Base-by-base conservation (phyloP, 768 basidiomycete genomes). In the Chiua virens region DNA sequence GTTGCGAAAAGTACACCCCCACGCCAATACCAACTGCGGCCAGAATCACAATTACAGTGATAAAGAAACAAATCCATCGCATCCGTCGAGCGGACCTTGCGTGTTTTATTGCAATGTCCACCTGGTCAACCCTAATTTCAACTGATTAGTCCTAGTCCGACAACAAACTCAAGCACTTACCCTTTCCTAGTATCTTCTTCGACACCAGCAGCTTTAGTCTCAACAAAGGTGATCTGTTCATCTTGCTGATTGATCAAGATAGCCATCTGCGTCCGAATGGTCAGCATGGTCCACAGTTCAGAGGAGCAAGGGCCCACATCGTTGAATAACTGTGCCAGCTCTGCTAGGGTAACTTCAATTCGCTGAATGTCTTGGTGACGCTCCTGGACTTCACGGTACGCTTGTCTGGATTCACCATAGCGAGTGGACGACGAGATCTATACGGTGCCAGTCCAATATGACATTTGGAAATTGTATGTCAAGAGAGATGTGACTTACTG, bases 331-430 rank as follows among this genome's bases (percentile, higher is more conserved):
- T 92, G 89, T 4, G 89, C 90, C 43, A 98, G 77, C 67, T 96
- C 92, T n/a, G 81, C 86, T 42, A 96, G 71, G 4, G 93, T 97
- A 59, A 81, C 77, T 68, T 96, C 92, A 64, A 96, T 92, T 66
- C 80, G 83, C 57, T 80, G 79, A 58, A 98, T 81, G 53, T 97
- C 92, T 61, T 86, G 79, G 64, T 95, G 92, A 32, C 94, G 80
- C 51, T 88, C 83, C 65, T 95, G 94, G 1, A 94, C 92, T 70
- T 97, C 94, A 44, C 83, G 79, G 67, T 87, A 92, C 0, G 89
- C 93, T 39, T 80, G 79, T 42, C 91, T 77, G 15, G 91, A 85
- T 57, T 91, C 87, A 28, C 85, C 89, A 67, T 91, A 92, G n/a
- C 83, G 82, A 45, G 81, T 83, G n/a, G 89, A 89, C 25, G 76